Percentiles rank a stretch among this genome's conserved stretches.
These are phyloP conservation scores for Erigeron canadensis DNA, from an alignment of 129 eudicot genomes.

Conservation along the genomic window DNA sequence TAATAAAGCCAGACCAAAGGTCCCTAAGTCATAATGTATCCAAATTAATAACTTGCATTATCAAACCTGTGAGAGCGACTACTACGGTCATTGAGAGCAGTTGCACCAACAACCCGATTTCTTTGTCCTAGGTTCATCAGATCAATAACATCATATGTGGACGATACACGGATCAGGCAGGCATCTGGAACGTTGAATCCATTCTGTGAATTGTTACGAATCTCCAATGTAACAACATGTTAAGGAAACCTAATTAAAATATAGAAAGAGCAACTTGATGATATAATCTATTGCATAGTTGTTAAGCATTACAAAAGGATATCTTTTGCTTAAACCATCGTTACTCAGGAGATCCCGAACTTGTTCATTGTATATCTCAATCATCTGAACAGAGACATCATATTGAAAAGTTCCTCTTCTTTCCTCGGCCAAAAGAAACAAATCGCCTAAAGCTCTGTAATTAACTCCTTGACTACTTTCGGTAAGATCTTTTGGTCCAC, in stretches of 20 bases:
- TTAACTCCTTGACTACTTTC: slow-evolving; percentile 85
- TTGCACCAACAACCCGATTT: slow-evolving; percentile 90
- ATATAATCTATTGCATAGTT: neutral
- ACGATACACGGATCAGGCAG: slow-evolving; percentile 69
- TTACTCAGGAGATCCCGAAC: slow-evolving; percentile 85
- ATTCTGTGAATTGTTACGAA: slow-evolving; percentile 85
- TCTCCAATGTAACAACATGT: slow-evolving; percentile 69
- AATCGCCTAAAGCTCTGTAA: slow-evolving; percentile 80
- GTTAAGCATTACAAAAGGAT: slow-evolving; percentile 46
- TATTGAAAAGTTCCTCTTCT: slow-evolving; percentile 73
- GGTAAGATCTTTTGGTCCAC: slow-evolving; percentile 88
- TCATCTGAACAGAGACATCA: slow-evolving; percentile 94
- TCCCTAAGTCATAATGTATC: too few relatives aligned
- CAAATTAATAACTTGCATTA: too few relatives aligned
- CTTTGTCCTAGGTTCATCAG: slow-evolving; percentile 82
- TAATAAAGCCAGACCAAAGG: too few relatives aligned
- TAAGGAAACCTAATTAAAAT: slow-evolving; percentile 32
- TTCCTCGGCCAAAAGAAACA: slow-evolving; percentile 76
- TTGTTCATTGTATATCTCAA: slow-evolving; percentile 96
- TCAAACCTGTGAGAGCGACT: slow-evolving; percentile 97
- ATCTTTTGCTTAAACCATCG: slow-evolving; percentile 76
- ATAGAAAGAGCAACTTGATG: neutral
- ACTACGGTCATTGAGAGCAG: slow-evolving; percentile 97
- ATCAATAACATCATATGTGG: slow-evolving; percentile 79
- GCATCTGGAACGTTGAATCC: slow-evolving; percentile 96